A percentile compares a stretch with the other conserved stretches of the same genome.
These are phyloP conservation scores for Coniferiporia sulphurascens DNA, from an alignment of 1,284 basidiomycete species.

Conservation along the genomic window DNA sequence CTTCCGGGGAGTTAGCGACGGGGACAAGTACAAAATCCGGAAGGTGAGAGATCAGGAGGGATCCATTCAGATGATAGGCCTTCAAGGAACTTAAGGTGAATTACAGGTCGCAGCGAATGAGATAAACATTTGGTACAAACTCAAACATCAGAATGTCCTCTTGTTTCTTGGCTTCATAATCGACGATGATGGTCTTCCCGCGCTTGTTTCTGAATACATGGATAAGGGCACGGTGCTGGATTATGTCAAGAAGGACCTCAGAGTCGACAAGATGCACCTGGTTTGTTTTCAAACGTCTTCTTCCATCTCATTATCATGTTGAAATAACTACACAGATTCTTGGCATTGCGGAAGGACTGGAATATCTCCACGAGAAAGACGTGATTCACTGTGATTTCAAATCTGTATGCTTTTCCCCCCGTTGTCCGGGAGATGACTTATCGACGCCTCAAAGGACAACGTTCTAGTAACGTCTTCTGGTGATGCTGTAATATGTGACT, in stretches of 20 bases:
- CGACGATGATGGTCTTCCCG: background rate
- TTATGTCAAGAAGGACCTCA: background rate
- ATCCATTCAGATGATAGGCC: too few species aligned
- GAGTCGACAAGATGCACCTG: background rate
- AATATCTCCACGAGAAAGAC: conserved; percentile 4
- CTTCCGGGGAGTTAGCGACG: too few species aligned
- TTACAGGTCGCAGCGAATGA: too few species aligned
- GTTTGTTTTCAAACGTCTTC: background rate
- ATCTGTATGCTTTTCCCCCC: background rate
- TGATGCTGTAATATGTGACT: conserved; percentile 4
- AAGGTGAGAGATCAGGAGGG: too few species aligned
- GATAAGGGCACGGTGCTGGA: background rate
- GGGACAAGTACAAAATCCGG: too few species aligned
- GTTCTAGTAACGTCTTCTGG: conserved; percentile 1
- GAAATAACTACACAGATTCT: background rate
- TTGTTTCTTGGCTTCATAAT: background rate
- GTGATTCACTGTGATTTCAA: conserved; percentile 11
- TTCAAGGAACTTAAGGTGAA: too few species aligned
- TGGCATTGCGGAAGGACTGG: background rate
- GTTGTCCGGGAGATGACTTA: background rate
- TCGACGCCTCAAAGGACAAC: conserved; percentile 11
- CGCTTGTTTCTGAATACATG: conserved; percentile 10
- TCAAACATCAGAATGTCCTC: conserved; percentile 3
- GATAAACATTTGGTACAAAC: background rate
- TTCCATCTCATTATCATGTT: too few species aligned